Conservation (phyloP, 768 basidiomycete species). For the Podaxis carcinomalis region DNA sequence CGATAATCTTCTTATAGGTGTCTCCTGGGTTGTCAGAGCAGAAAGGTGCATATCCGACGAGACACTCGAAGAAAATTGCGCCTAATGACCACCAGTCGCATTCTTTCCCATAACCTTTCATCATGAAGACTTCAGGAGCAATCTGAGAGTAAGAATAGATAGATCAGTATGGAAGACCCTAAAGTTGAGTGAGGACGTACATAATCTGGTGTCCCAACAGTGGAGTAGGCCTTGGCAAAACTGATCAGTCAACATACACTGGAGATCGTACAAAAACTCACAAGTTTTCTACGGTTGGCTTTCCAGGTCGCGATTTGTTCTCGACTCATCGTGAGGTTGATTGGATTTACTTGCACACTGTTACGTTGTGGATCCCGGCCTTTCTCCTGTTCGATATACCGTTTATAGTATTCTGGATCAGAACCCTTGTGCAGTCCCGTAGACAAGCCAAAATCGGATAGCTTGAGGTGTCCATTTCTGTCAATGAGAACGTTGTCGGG, state of each 20-base stretch:
- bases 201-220: constrained; percentile 64
- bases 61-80: constrained; percentile 98
- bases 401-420: constrained; percentile 92
- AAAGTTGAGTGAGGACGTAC: constrained; percentile 25
- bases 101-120: constrained; percentile 97
- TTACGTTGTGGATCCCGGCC: constrained; percentile 71
- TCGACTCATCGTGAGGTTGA: constrained; percentile 95
- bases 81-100: constrained; percentile 99
- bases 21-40: constrained; percentile 96
- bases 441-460: constrained; percentile 97
- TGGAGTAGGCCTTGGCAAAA: constrained; percentile 79
- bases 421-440: constrained; percentile 97
- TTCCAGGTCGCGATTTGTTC: constrained; percentile 99
- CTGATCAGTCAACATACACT: not conserved
- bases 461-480: constrained; percentile 92
- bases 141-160: constrained; percentile 57
- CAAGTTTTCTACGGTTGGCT: constrained; percentile 93
- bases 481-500: constrained; percentile 99
- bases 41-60: constrained; percentile 97
- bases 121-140: constrained; percentile 94
- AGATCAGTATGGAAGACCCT: not conserved
- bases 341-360: constrained; percentile 96
- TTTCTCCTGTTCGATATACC: constrained; percentile 76
- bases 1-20: constrained; percentile 97
- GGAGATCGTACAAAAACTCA: constrained; percentile 26